Evolutionary conservation across 1,284 basidiomycete genomes (phyloP).

Genomic region (Volvariella volvacea): DNA sequence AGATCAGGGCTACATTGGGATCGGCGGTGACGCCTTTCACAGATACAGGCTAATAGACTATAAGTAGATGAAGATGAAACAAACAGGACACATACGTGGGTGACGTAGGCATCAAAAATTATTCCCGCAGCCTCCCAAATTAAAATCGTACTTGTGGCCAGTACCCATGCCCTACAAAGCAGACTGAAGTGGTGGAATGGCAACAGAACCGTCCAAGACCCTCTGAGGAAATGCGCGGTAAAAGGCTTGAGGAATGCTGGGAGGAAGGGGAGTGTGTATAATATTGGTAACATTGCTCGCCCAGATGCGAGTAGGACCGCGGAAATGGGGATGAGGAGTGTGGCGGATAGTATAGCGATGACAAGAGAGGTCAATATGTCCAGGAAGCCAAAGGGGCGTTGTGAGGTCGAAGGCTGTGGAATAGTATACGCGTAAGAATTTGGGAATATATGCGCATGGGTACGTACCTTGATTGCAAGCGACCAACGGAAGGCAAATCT

Average conservation of each 20-base stretch:
- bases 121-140: slow-evolving; percentile 58
- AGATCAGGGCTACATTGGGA: slow-evolving; percentile 46
- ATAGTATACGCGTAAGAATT: slow-evolving; percentile 4
- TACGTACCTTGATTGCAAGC: slow-evolving; percentile 9
- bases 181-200: slow-evolving; percentile 39
- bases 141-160: slow-evolving; percentile 42
- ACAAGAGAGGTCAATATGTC: slow-evolving; percentile 29
- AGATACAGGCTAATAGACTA: slow-evolving; percentile 30
- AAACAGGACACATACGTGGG: slow-evolving; percentile 25
- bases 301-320: slow-evolving; percentile 35
- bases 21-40: slow-evolving; percentile 38
- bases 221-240: slow-evolving; percentile 53
- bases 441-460: background rate
- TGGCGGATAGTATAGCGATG: slow-evolving; percentile 29
- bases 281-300: slow-evolving; percentile 41
- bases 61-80: too few species aligned
- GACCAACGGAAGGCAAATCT: slow-evolving; percentile 49
- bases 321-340: slow-evolving; percentile 26
- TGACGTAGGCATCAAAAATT: slow-evolving; percentile 47
- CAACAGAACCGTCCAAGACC: slow-evolving; percentile 46
- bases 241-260: slow-evolving; percentile 48
- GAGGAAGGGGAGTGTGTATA: slow-evolving; percentile 48
- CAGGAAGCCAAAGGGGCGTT: slow-evolving; percentile 17
- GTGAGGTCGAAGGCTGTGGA: slow-evolving; percentile 10
- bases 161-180: slow-evolving; percentile 38